These are phyloP conservation scores for Vitis amurensis DNA, from an alignment of 164 flowering plant genomes.

Conservation along the genomic window DNA sequence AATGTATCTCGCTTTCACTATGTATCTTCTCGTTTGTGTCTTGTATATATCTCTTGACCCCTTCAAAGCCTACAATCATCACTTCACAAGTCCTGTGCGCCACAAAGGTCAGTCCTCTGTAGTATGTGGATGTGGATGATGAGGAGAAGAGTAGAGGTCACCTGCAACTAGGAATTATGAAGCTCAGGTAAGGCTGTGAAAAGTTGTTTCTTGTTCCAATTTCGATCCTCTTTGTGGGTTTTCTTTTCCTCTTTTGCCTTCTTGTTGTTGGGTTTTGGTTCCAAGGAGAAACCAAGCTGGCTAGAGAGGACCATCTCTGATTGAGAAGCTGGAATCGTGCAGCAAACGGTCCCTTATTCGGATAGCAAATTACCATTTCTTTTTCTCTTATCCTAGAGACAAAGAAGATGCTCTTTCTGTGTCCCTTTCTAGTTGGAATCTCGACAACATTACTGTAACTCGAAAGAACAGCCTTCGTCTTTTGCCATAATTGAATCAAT, in stretches of 20 bases:
- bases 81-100: neutral
- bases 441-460: constrained; percentile 12
- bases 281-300: neutral
- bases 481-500: neutral
- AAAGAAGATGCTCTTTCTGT: constrained; percentile 14
- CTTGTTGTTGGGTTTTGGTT: constrained; percentile 3
- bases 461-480: neutral
- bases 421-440: constrained; percentile 28
- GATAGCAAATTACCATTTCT: neutral
- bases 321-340: constrained; percentile 18
- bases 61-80: neutral
- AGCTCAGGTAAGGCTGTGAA: constrained; percentile 4
- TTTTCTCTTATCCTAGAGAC: constrained; percentile 1
- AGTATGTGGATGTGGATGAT: neutral
- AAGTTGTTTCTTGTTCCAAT: neutral
- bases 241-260: neutral
- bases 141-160: neutral
- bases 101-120: too few species aligned
- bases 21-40: neutral
- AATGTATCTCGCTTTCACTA: neutral
- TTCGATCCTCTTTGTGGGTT: neutral
- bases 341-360: constrained; percentile 15
- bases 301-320: constrained; percentile 19
- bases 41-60: neutral
- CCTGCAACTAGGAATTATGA: neutral